Percentiles rank a stretch among this genome's conserved stretches.
Conservation (phyloP, 1,284 basidiomycete genomes). For the Prillingera fragicola region DNA sequence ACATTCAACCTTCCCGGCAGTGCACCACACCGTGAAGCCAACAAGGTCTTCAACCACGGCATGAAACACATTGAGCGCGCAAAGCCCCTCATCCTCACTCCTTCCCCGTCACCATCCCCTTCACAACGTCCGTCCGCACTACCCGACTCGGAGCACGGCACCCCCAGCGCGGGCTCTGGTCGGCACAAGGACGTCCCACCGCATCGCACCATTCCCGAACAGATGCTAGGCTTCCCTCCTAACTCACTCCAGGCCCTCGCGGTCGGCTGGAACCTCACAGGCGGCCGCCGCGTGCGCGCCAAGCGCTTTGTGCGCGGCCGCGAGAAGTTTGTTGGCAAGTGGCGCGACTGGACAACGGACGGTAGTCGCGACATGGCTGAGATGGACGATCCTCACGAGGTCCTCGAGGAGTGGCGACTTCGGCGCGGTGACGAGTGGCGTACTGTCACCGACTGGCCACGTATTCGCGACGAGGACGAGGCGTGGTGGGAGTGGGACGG, state of each 20-base stretch:
- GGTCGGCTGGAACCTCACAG: slow-evolving; percentile 45
- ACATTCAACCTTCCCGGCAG: slow-evolving; percentile 42
- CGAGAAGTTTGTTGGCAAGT: slow-evolving; percentile 44
- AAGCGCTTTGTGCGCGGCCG: slow-evolving; percentile 40
- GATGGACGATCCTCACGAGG: slow-evolving; percentile 37
- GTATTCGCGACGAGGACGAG: slow-evolving; percentile 15
- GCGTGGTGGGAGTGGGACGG: slow-evolving; percentile 42
- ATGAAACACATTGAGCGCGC: slow-evolving; percentile 43
- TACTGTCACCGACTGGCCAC: slow-evolving; percentile 36
- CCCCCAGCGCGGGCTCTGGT: neutral
- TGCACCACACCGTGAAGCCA: slow-evolving; percentile 37
- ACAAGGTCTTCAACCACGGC: slow-evolving; percentile 33
- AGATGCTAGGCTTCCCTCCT: slow-evolving; percentile 43
- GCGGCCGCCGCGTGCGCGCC: slow-evolving; percentile 37
- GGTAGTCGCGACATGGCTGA: slow-evolving; percentile 43
- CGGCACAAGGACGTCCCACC: slow-evolving; percentile 23
- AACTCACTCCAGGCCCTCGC: slow-evolving; percentile 35
- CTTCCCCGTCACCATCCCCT: slow-evolving; percentile 34
- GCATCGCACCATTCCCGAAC: slow-evolving; percentile 33
- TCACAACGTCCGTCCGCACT: neutral
- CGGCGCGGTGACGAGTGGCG: slow-evolving; percentile 5
- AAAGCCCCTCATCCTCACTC: slow-evolving; percentile 37
- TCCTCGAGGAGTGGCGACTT: slow-evolving; percentile 22
- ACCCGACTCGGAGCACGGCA: slow-evolving; percentile 11
- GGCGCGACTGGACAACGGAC: slow-evolving; percentile 41